phyloP scores from a whole-genome alignment of 805 yeast genomes.

The Lachancea cidri region DNA sequence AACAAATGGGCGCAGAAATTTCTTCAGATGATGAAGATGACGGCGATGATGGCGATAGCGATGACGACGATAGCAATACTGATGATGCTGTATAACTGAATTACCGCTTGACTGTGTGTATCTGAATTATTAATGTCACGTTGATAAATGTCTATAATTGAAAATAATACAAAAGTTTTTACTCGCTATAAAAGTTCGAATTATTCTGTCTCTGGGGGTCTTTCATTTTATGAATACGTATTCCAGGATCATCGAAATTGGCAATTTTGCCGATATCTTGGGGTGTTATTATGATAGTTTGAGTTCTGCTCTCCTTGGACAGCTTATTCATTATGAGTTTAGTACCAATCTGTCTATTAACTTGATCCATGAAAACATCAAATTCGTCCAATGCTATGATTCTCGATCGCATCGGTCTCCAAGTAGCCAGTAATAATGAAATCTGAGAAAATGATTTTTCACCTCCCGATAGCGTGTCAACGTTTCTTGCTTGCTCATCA shows the following conservation, averaged over 20 bases:
- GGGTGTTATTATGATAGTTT: constrained; percentile 90
- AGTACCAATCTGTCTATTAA: constrained; percentile 77
- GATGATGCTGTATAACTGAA: not conserved
- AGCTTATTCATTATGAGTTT: constrained; percentile 66
- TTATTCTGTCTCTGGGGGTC: constrained; percentile 36
- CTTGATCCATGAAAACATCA: constrained; percentile 96
- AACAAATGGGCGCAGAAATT: constrained; percentile 50
- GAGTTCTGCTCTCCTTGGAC: constrained; percentile 50
- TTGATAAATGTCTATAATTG: no score
- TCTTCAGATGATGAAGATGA: constrained; percentile 70
- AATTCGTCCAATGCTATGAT: constrained; percentile 92
- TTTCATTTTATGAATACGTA: constrained; percentile 57
- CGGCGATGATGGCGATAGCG: constrained; percentile 57
- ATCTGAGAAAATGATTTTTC: constrained; percentile 93
- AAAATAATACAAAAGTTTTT: not conserved
- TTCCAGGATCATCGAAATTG: constrained; percentile 55
- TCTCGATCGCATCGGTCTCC: constrained; percentile 88
- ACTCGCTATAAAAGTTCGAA: constrained; percentile 14
- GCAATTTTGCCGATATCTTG: constrained; percentile 70
- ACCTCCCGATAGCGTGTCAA: constrained; percentile 90
- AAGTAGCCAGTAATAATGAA: constrained; percentile 78
- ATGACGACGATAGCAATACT: constrained; percentile 31
- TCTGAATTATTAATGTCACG: no score
- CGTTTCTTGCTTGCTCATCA: constrained; percentile 56
- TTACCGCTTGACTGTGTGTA: no score